Evolutionary conservation across 1,139 yeast species (phyloP).

Genomic region (Saccharomyces hybrid): DNA sequence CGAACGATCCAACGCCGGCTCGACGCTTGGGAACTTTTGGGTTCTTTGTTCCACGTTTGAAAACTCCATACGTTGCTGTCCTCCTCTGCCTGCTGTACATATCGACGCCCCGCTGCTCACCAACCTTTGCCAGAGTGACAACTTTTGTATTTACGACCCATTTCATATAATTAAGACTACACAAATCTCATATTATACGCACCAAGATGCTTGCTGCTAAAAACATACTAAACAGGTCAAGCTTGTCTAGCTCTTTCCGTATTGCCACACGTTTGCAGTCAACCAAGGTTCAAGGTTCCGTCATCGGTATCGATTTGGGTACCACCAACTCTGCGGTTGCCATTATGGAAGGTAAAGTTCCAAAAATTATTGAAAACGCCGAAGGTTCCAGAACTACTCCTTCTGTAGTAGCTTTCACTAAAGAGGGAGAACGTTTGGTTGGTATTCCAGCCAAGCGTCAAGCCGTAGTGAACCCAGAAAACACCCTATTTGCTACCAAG

Average conservation of each 20-base stretch:
- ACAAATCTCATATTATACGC: neutral
- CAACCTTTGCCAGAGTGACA: constrained; percentile 1
- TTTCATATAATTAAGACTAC: neutral
- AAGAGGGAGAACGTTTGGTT: constrained; percentile 78
- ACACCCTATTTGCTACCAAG: constrained; percentile 80
- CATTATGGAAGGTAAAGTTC: constrained; percentile 86
- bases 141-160: neutral
- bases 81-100: neutral
- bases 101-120: neutral
- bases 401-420: constrained; percentile 79
- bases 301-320: constrained; percentile 72
- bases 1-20: neutral
- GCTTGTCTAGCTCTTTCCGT: constrained; percentile 18
- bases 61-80: neutral
- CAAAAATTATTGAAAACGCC: constrained; percentile 87
- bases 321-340: constrained; percentile 93
- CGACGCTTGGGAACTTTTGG: neutral
- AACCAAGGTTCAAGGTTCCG: constrained; percentile 57
- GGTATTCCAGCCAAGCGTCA: constrained; percentile 96
- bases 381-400: constrained; percentile 96
- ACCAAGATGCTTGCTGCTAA: constrained; percentile 26
- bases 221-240: constrained; percentile 22
- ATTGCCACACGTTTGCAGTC: constrained; percentile 38
- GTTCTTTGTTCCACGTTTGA: neutral
- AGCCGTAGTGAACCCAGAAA: constrained; percentile 72